A percentile compares a stretch with the other conserved stretches of the same genome.
Conservation (phyloP, 192 early-diverging fungal genomes). For the Coemansia erecta region DNA sequence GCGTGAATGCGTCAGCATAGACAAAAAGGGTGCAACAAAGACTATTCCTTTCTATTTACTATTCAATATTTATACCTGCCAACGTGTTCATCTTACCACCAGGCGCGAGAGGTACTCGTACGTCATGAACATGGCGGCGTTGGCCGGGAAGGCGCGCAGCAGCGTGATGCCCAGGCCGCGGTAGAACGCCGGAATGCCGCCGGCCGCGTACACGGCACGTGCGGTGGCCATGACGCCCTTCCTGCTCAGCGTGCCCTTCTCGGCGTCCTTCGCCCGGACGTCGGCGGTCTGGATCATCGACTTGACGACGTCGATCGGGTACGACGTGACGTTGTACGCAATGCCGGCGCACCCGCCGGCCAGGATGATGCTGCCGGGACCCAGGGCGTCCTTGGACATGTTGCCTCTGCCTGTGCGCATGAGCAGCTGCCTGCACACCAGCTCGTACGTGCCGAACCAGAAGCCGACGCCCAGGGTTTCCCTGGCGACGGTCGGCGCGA, state of each 20-base stretch:
- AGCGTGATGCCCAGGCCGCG: slow-evolving; percentile 93
- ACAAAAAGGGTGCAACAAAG: no score
- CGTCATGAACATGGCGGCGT: slow-evolving; percentile 93
- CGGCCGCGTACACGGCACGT: slow-evolving; percentile 65
- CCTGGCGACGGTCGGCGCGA: slow-evolving; percentile 70
- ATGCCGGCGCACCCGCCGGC: slow-evolving; percentile 92
- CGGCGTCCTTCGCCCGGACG: slow-evolving; percentile 23
- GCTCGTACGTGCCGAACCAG: slow-evolving; percentile 97
- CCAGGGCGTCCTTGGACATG: slow-evolving; percentile 68
- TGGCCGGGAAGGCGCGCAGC: slow-evolving; percentile 85
- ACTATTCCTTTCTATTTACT: no score
- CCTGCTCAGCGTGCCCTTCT: background rate
- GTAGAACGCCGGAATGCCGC: slow-evolving; percentile 86
- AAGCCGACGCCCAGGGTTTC: slow-evolving; percentile 89
- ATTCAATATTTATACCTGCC: no score
- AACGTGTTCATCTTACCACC: background rate
- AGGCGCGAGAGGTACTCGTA: slow-evolving; percentile 70
- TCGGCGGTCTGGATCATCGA: slow-evolving; percentile 88
- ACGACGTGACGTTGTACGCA: slow-evolving; percentile 80
- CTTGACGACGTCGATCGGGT: slow-evolving; percentile 94
- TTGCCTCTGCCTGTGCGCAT: slow-evolving; percentile 9
- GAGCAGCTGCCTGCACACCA: slow-evolving; percentile 60
- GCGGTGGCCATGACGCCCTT: slow-evolving; percentile 43
- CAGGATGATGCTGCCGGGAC: slow-evolving; percentile 69
- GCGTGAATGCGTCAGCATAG: background rate